These are phyloP conservation scores for Rhizophora mangle DNA, from an alignment of 345 rosid genomes.

Conservation along the genomic window DNA sequence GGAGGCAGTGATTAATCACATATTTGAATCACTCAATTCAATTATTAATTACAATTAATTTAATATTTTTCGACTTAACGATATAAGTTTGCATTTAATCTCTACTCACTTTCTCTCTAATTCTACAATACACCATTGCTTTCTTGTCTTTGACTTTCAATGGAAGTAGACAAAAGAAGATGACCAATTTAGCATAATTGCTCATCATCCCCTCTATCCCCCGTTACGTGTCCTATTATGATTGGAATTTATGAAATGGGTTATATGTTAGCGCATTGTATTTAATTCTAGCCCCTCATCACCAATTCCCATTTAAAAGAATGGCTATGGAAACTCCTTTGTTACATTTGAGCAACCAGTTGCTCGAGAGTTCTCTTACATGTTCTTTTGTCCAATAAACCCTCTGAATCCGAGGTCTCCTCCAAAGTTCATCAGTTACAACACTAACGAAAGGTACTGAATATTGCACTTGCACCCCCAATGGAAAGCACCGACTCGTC, in stretches of 20 bases:
- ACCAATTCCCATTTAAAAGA: constrained; percentile 25
- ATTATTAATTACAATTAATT: too few species aligned
- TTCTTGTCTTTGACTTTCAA: constrained; percentile 23
- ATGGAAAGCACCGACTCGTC: constrained; percentile 37
- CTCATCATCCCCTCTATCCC: constrained; percentile 9
- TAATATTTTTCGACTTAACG: too few species aligned
- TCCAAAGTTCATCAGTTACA: neutral
- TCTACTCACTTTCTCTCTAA: neutral
- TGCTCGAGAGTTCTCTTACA: constrained; percentile 9
- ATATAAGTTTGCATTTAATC: too few species aligned
- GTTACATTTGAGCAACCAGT: constrained; percentile 18
- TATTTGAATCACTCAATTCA: neutral
- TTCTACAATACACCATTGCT: constrained; percentile 15
- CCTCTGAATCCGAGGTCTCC: constrained; percentile 1
- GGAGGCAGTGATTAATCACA: neutral
- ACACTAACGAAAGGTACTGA: neutral
- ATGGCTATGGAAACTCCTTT: constrained; percentile 24
- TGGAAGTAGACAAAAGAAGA: constrained; percentile 4
- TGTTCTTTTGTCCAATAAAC: constrained; percentile 14
- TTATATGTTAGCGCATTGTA: neutral
- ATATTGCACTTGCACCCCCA: neutral
- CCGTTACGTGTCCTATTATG: neutral
- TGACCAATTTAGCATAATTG: constrained; percentile 1
- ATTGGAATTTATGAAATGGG: neutral
- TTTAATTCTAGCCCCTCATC: neutral